A percentile compares a stretch with the other conserved stretches of the same genome.
phyloP scores from a whole-genome alignment of 2,329 filamentous ascomycete species.

The Nemania sp. region DNA sequence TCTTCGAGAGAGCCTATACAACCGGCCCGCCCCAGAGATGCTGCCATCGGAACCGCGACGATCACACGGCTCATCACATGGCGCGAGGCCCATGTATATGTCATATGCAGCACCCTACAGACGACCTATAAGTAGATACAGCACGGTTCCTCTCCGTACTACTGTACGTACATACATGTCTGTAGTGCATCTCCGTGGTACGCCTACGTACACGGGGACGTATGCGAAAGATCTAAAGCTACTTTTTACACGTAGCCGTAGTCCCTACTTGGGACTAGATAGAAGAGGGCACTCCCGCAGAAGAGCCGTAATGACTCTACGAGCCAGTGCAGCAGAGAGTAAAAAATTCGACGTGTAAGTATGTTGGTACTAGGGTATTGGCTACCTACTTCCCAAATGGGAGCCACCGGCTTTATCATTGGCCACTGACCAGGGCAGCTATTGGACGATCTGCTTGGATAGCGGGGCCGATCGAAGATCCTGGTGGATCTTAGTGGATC shows the following conservation, averaged over 20 bases:
- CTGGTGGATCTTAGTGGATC: no score
- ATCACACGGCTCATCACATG: constrained; percentile 22
- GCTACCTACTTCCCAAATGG: constrained; percentile 19
- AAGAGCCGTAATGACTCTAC: not conserved
- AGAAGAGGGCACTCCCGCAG: not conserved
- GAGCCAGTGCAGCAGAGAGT: not conserved
- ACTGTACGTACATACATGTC: no score
- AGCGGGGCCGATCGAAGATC: constrained; percentile 21
- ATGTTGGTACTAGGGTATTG: constrained; percentile 4
- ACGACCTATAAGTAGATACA: not conserved
- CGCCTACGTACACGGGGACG: no score
- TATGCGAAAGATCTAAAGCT: no score
- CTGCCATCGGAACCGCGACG: not conserved
- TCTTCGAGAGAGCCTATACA: no score
- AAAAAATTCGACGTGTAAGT: not conserved
- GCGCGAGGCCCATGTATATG: constrained; percentile 22
- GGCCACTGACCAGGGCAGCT: constrained; percentile 7
- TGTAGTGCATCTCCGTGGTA: no score
- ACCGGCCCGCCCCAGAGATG: no score
- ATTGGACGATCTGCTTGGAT: constrained; percentile 24
- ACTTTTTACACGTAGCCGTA: no score
- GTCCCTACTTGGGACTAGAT: no score
- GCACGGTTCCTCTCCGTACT: no score
- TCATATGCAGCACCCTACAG: constrained; percentile 25
- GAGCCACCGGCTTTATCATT: constrained; percentile 19